Evolutionary conservation across 768 basidiomycete genomes (phyloP).

Genomic region (Thelephora ganbajun): DNA sequence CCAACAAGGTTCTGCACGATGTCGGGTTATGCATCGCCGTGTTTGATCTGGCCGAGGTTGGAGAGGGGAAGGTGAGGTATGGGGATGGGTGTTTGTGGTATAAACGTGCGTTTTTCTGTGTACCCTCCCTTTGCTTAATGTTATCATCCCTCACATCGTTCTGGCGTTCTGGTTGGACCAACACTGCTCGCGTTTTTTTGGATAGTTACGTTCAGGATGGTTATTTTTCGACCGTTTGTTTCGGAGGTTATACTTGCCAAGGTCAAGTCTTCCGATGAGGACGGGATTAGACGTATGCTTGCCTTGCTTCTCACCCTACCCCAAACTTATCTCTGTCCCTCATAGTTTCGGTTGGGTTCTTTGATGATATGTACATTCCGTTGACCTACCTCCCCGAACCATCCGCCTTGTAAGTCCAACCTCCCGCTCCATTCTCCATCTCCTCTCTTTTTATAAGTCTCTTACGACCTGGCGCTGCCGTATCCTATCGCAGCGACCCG

Average conservation of each 20-base stretch:
- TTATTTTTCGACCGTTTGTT: conserved; percentile 83
- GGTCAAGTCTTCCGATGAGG: conserved; percentile 76
- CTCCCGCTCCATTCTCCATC: background rate
- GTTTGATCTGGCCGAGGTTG: conserved; percentile 75
- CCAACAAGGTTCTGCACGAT: conserved; percentile 81
- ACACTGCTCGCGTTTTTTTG: background rate
- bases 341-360: conserved; percentile 79
- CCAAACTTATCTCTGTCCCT: background rate
- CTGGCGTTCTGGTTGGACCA: background rate
- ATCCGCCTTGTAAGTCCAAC: conserved; percentile 49
- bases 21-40: conserved; percentile 86
- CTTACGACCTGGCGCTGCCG: background rate
- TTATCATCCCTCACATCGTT: conserved; percentile 1
- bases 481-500: conserved; percentile 38
- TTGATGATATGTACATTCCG: conserved; percentile 87
- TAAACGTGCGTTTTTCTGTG: conserved; percentile 42
- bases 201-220: conserved; percentile 75
- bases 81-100: conserved; percentile 95
- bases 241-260: conserved; percentile 85
- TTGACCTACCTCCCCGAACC: conserved; percentile 68
- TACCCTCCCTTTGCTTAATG: background rate
- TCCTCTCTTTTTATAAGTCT: background rate
- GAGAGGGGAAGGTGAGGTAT: conserved; percentile 87
- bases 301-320: background rate
- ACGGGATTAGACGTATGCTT: conserved; percentile 67